Percentiles rank a stretch among this genome's conserved stretches.
phyloP scores from a whole-genome alignment of 164 flowering plant genomes.

The Akebia trifoliata region DNA sequence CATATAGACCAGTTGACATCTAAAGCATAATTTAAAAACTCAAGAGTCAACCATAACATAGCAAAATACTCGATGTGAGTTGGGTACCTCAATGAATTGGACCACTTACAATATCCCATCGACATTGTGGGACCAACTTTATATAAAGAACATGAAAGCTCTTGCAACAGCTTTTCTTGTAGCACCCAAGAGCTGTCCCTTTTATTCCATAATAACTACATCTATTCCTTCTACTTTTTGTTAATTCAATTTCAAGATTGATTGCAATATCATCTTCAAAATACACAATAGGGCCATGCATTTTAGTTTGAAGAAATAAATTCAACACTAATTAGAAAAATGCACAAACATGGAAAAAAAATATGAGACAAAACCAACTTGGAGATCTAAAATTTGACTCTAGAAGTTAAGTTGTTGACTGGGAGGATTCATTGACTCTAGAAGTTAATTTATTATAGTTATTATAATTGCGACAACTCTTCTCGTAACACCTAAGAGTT shows the following conservation, averaged over 20 bases:
- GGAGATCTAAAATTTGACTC: too few species aligned
- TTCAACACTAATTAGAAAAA: background rate
- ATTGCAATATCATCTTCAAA: conserved; percentile 63
- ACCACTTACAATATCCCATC: conserved; percentile 85
- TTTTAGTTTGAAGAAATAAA: background rate
- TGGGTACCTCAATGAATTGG: too few species aligned
- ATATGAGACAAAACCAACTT: too few species aligned
- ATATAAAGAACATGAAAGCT: conserved; percentile 96
- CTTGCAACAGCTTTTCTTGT: conserved; percentile 72
- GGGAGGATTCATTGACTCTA: too few species aligned
- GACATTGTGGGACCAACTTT: conserved; percentile 53
- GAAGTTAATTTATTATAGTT: too few species aligned
- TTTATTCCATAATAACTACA: conserved; percentile 77
- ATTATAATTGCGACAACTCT: conserved; percentile 78
- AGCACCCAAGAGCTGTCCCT: conserved; percentile 98
- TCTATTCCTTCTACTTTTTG: conserved; percentile 70
- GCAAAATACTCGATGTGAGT: too few species aligned
- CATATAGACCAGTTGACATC: too few species aligned
- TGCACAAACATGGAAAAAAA: too few species aligned
- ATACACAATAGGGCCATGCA: conserved; percentile 98
- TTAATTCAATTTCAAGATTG: conserved; percentile 76
- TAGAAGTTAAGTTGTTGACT: too few species aligned
- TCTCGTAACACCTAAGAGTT: conserved; percentile 89
- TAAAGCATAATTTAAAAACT: too few species aligned
- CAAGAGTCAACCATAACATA: too few species aligned